phyloP scores from a whole-genome alignment of 495 filamentous ascomycete genomes.

The Podospora pseudocomata region DNA sequence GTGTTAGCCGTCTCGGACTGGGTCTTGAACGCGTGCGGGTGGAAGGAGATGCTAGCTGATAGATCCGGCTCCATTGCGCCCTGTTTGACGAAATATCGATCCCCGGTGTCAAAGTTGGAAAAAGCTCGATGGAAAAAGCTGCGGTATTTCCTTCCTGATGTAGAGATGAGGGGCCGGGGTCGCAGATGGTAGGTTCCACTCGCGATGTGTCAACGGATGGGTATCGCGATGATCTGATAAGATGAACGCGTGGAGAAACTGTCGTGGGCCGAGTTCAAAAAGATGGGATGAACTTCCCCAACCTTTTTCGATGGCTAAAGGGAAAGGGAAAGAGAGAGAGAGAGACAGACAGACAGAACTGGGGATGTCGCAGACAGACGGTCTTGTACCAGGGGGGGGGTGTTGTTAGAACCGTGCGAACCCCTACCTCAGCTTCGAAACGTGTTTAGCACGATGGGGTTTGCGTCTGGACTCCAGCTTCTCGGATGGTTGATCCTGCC shows the following conservation, averaged over 20 bases:
- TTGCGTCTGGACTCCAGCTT: too few relatives aligned
- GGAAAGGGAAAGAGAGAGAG: not conserved
- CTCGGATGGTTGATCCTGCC: not conserved
- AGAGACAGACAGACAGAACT: not conserved
- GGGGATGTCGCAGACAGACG: not conserved
- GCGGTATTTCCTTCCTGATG: not conserved
- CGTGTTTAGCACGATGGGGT: not conserved
- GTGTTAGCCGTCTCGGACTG: conserved; percentile 37
- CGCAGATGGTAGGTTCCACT: not conserved
- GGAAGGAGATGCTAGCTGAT: conserved; percentile 40
- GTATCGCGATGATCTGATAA: not conserved
- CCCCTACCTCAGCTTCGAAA: not conserved
- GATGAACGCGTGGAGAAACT: conserved; percentile 12
- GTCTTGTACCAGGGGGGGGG: not conserved
- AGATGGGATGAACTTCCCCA: not conserved
- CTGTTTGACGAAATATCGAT: not conserved
- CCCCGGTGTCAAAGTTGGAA: not conserved
- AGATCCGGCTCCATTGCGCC: conserved; percentile 36
- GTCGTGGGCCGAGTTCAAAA: not conserved
- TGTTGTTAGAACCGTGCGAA: not conserved
- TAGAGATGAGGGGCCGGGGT: not conserved
- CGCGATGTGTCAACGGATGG: not conserved
- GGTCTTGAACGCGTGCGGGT: conserved; percentile 46
- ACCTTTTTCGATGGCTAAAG: not conserved
- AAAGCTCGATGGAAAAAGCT: not conserved